phyloP scores from a whole-genome alignment of 306 rosid species.

The Corylus heterophylla region DNA sequence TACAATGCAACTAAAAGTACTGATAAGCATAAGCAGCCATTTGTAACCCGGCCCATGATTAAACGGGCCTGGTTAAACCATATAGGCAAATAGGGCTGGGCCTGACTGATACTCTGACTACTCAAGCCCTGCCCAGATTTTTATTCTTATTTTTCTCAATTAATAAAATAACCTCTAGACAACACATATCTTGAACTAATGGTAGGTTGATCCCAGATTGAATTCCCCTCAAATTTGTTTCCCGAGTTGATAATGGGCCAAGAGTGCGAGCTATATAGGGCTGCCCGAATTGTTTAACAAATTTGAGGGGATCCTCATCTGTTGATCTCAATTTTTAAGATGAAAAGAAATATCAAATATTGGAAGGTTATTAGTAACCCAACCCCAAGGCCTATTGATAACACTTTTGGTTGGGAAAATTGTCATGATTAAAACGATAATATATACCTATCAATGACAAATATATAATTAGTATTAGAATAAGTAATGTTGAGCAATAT shows the following conservation, averaged over 20 bases:
- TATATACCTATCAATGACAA: not conserved
- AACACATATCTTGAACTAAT: not conserved
- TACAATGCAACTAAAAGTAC: not conserved
- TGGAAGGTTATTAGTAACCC: not conserved
- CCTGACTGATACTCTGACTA: not conserved
- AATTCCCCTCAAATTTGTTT: too few species aligned
- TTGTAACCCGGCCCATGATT: not conserved
- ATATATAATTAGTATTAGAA: too few species aligned
- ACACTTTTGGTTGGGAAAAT: not conserved
- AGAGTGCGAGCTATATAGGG: too few species aligned
- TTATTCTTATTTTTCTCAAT: not conserved
- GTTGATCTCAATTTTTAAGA: not conserved
- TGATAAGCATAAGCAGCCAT: not conserved
- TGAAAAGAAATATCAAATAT: not conserved
- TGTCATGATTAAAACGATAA: not conserved
- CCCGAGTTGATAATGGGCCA: too few species aligned
- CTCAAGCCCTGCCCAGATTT: not conserved
- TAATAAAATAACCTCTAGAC: not conserved
- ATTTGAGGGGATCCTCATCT: too few species aligned
- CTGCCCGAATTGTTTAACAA: too few species aligned
- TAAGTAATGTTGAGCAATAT: too few species aligned
- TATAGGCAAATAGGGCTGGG: not conserved
- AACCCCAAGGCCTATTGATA: not conserved
- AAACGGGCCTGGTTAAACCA: slow-evolving; percentile 16
- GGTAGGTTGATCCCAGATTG: not conserved